Percentiles rank a stretch among this genome's conserved stretches.
Evolutionary conservation across 2,329 filamentous ascomycete genomes (phyloP).

Genomic region (Fusarium metavorans): DNA sequence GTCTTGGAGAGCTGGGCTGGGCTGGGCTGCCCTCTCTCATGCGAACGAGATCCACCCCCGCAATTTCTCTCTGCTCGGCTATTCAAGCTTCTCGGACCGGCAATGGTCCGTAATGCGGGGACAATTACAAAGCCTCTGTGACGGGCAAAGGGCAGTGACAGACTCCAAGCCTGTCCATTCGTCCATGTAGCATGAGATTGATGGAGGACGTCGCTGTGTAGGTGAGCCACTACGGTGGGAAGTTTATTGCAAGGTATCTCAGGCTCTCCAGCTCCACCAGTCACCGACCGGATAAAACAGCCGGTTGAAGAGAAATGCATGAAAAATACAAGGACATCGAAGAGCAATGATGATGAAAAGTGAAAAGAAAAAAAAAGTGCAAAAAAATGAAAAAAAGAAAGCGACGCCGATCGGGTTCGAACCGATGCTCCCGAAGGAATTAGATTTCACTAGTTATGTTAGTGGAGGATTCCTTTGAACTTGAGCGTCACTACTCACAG

Average conservation of each 20-base stretch:
- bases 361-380: not conserved
- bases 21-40: not conserved
- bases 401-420: slow-evolving; percentile 10
- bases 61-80: not conserved
- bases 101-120: slow-evolving; percentile 1
- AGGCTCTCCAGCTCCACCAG: not conserved
- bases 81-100: slow-evolving; percentile 5
- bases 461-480: not conserved
- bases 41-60: slow-evolving; percentile 8
- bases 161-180: not conserved
- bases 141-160: not conserved
- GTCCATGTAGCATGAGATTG: not conserved
- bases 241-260: not conserved
- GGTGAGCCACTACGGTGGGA: not conserved
- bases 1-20: not conserved
- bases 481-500: not conserved
- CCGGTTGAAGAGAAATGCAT: not conserved
- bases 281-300: not conserved
- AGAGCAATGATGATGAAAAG: not conserved
- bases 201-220: not conserved
- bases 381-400: not conserved
- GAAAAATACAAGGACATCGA: not conserved
- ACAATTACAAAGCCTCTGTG: not conserved
- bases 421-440: slow-evolving; percentile 13
- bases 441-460: slow-evolving; percentile 1